Base-by-base conservation (phyloP, 306 rosid genomes). In the Lithocarpus polystachyus region DNA sequence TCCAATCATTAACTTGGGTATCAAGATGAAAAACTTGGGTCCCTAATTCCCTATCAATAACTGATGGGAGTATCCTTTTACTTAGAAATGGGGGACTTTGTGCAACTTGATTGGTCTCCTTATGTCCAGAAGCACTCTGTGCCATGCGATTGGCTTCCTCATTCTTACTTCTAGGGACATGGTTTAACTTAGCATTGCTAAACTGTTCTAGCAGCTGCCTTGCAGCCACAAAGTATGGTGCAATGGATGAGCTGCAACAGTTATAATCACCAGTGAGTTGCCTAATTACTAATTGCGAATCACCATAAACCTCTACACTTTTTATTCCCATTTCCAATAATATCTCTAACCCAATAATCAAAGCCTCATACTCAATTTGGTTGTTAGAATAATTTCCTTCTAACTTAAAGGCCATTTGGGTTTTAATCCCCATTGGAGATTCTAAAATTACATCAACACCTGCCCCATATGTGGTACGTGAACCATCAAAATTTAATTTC, bases 381-480 rank as follows among this genome's bases (percentile, higher is more conserved):
- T 57, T 75, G 14, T 75, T 75, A 3, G 78, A 10, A 3, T 0
- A 3, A 0, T 17, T 37, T 40, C 20, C 4, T 13, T 40, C 37
- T 33, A 74, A 2, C 0, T 14, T 43, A 10, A 43, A 43, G 10
- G 51, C 13, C 12, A 9, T 6, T 43, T 43, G 13, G 12, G 51
- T 43, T 43, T 43, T 43, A 6, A 43, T 10, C 12, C 51, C 51
- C 12, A 6, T 1, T 43, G 51, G 2, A 6, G 51, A 43, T 43
- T 43, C 48, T 1, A 37, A 10, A 10, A 9, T 14, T 0, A 1
- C 51, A 13, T 0, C 67, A 14, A 13, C 65, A 2, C 65, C 19
- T 6, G 18, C 24, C 0, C 3, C 1, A 0, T 18, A 1, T 0
- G 19, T 3, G 1, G 19, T 18, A 2, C 9, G 7, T 0, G 65